Conservation (phyloP, 179 eudicot species). For the Kewa caespitosa region DNA sequence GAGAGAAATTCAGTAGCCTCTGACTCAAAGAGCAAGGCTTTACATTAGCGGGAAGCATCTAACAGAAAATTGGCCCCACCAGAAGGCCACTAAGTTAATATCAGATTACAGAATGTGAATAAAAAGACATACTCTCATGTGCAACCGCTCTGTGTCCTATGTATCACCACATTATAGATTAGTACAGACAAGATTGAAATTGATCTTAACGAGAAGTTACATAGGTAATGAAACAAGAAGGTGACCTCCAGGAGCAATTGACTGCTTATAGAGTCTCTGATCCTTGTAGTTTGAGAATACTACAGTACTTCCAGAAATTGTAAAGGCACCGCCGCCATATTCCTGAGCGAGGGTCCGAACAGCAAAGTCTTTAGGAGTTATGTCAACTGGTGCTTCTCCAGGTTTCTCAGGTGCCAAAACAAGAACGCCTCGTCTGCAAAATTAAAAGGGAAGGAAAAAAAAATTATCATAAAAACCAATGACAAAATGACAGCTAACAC, state of each 20-base stretch:
- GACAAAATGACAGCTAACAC: neutral
- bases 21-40: neutral
- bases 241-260: constrained; percentile 57
- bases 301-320: constrained; percentile 50
- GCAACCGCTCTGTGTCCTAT: neutral
- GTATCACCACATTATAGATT: neutral
- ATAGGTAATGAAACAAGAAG: constrained; percentile 1
- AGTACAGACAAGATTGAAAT: neutral
- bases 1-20: neutral
- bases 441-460: neutral
- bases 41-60: neutral
- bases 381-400: constrained; percentile 54
- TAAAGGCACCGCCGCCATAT: constrained; percentile 94
- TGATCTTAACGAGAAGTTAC: neutral
- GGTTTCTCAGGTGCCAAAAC: constrained; percentile 59
- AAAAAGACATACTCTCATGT: neutral
- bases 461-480: neutral
- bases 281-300: constrained; percentile 89
- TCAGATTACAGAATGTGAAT: neutral
- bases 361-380: constrained; percentile 73
- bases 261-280: constrained; percentile 85
- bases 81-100: no score
- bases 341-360: constrained; percentile 85
- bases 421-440: constrained; percentile 66
- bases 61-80: neutral